Evolutionary conservation across 345 rosid species (phyloP).

Genomic region (Mallotus nudiflorus): DNA sequence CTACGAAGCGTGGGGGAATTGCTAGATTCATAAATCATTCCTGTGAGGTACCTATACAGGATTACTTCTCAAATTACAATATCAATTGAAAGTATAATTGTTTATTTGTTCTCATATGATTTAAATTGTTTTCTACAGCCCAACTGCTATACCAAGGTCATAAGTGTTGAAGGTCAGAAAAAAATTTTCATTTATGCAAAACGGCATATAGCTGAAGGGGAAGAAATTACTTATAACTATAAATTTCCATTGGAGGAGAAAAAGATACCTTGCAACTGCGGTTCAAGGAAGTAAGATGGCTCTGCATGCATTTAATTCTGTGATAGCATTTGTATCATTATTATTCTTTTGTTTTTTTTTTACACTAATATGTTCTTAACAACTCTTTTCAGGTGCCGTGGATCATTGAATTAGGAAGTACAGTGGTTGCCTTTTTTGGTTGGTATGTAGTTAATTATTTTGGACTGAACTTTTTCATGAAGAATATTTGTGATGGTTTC

Average conservation of each 20-base stretch:
- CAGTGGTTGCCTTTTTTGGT: constrained; percentile 25
- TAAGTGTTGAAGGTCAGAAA: constrained; percentile 89
- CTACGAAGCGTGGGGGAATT: constrained; percentile 98
- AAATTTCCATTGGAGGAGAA: constrained; percentile 94
- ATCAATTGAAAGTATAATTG: constrained; percentile 21
- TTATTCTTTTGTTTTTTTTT: neutral
- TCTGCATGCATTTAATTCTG: constrained; percentile 9
- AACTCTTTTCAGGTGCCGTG: constrained; percentile 68
- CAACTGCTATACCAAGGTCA: constrained; percentile 96
- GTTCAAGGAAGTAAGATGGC: constrained; percentile 77
- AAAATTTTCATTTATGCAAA: constrained; percentile 95
- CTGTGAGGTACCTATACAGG: constrained; percentile 66
- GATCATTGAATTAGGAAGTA: constrained; percentile 72
- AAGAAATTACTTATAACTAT: constrained; percentile 96
- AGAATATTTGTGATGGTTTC: neutral
- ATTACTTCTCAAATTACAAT: constrained; percentile 5
- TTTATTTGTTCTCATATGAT: constrained; percentile 22
- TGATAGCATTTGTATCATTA: constrained; percentile 9
- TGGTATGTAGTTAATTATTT: constrained; percentile 24
- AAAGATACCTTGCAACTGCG: constrained; percentile 97
- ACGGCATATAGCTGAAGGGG: constrained; percentile 77
- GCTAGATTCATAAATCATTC: constrained; percentile 99
- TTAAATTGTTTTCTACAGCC: constrained; percentile 58
- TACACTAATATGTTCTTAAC: neutral
- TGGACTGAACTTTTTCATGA: neutral